Evolutionary conservation across 768 basidiomycete species (phyloP), one percentile per base, ranked within the genome.

Genomic region (Trametes cinnabarina): DNA sequence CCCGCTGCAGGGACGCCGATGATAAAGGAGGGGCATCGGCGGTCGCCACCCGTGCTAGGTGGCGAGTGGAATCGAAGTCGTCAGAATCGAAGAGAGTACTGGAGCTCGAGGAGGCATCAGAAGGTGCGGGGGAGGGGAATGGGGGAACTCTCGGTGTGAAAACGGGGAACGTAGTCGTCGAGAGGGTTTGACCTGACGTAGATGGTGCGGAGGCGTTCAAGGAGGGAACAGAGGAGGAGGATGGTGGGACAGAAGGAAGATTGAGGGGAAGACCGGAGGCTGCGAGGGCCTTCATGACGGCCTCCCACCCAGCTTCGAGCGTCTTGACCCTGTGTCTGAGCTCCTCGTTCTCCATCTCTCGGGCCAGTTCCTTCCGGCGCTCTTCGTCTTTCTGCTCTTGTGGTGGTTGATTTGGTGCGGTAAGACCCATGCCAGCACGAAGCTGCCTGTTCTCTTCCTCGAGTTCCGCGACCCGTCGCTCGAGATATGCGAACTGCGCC

Each of bases 11-110:
- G 92, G 92, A 79, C 86, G 84, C 79, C 79, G 80, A 75, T 67
- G 80, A 69, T 72, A 74, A 74, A 76, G 74, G 65, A 74, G 70
- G 72, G 63, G 66, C 74, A 71, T 76, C 80, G 78, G 81, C 82
- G 84, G 81, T 86, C 92, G 83, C 92, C 92, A 94, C 88, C 92
- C 92, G 92, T 94, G 92, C 92, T 88, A 89, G 87, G 87, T 94
- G 92, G 92, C 92, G 85, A 94, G 92, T 89, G 86, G 88, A 74
- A 71, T 86, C 79, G 71, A 72, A 71, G 60, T 74, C 72, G 63
- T 68, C 71, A 65, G 72, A 63, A 70, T 62, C 61, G 41, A 56
- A 59, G 47, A 58, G 60, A 20, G 64, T 62, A 37, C 57, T 61
- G 61, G 63, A 71, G 68, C 69, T 71, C 65, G 62, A 63, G 51